These are phyloP conservation scores for Phialophora expanda DNA, from an alignment of 2,329 filamentous ascomycete species.

Conservation along the genomic window DNA sequence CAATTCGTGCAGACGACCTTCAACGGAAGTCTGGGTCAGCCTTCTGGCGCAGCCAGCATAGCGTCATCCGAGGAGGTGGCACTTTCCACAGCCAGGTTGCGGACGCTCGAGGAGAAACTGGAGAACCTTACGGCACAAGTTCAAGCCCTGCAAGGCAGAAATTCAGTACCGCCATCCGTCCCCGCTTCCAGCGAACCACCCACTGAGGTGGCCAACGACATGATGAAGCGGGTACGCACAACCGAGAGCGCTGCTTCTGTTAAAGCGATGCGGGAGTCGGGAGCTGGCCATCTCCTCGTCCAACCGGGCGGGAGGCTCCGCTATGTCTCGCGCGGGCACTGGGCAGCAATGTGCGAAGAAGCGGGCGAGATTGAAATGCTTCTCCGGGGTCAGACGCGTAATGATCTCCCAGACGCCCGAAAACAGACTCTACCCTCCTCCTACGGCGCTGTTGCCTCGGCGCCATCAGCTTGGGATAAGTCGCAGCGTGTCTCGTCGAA, in stretches of 20 bases:
- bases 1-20: conserved; percentile 6
- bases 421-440: not conserved
- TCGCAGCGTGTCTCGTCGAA: not conserved
- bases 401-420: not conserved
- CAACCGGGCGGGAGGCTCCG: conserved; percentile 5
- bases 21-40: not conserved
- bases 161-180: not conserved
- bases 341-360: conserved; percentile 8
- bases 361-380: conserved; percentile 7
- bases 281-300: not conserved
- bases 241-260: not conserved
- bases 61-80: not conserved
- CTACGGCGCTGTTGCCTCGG: not conserved
- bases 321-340: conserved; percentile 13
- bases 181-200: not conserved
- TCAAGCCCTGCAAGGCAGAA: conserved; percentile 3
- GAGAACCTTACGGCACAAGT: conserved; percentile 8
- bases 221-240: conserved; percentile 1
- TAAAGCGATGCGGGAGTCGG: not conserved
- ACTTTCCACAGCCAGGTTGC: not conserved
- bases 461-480: not conserved
- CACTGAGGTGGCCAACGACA: not conserved
- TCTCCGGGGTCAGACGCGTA: conserved; percentile 7
- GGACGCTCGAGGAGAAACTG: conserved; percentile 3
- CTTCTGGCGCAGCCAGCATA: not conserved